phyloP scores from a whole-genome alignment of 2,329 filamentous ascomycete genomes.

The Lecanoromycetidae sp. region DNA sequence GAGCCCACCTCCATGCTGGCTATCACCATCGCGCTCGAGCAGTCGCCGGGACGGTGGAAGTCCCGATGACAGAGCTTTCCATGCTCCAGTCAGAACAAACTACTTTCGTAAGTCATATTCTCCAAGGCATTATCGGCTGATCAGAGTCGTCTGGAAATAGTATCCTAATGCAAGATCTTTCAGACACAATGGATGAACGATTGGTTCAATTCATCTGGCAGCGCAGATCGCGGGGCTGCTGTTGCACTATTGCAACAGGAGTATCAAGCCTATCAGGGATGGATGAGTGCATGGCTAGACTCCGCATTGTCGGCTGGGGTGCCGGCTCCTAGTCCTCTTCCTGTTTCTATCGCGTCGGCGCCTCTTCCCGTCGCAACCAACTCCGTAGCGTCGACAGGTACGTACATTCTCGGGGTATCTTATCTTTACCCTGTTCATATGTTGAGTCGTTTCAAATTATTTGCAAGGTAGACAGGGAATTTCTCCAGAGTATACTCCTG shows the following conservation, averaged over 20 bases:
- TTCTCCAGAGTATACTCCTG: no score
- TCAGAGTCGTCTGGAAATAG: no score
- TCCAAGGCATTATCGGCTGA: no score
- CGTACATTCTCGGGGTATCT: no score
- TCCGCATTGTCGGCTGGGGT: not conserved
- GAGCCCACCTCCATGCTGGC: constrained; percentile 4
- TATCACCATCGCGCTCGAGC: not conserved
- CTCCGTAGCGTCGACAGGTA: no score
- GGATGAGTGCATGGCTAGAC: constrained; percentile 15
- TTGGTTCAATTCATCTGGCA: constrained; percentile 4
- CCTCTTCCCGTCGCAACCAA: no score
- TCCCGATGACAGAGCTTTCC: not conserved
- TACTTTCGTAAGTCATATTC: constrained; percentile 9
- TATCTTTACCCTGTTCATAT: no score
- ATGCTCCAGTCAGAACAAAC: constrained; percentile 13
- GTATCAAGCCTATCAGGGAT: constrained; percentile 13
- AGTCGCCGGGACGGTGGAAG: not conserved
- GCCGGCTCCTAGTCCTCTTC: constrained; percentile 1
- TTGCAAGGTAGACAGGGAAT: no score
- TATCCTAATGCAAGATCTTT: no score
- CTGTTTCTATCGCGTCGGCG: not conserved
- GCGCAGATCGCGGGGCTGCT: constrained; percentile 6
- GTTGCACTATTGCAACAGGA: constrained; percentile 13
- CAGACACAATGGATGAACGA: constrained; percentile 15
- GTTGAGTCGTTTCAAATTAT: no score